A percentile compares a stretch with the other conserved stretches of the same genome.
phyloP scores from a whole-genome alignment of 768 basidiomycete genomes.

The Strobilomyces confusus region DNA sequence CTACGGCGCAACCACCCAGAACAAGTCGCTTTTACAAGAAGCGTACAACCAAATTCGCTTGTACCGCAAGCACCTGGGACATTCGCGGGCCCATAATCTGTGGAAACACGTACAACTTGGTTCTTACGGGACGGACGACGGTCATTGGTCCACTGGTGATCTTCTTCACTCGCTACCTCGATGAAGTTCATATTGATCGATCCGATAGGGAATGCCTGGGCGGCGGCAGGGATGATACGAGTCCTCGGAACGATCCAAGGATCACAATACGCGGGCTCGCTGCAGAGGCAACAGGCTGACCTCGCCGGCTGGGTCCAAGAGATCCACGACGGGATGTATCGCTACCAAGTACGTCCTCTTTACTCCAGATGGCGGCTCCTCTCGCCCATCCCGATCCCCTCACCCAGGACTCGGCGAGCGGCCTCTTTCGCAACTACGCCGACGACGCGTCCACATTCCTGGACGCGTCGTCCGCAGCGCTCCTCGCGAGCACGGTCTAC shows the following conservation, averaged over 20 bases:
- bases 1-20: slow-evolving; percentile 61
- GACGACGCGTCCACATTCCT: slow-evolving; percentile 56
- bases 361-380: not conserved
- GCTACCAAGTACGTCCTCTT: slow-evolving; percentile 44
- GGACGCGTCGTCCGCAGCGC: slow-evolving; percentile 69
- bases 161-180: not conserved
- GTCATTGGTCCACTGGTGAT: slow-evolving; percentile 78
- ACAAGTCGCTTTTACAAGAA: slow-evolving; percentile 54
- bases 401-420: slow-evolving; percentile 8
- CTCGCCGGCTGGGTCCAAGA: slow-evolving; percentile 64
- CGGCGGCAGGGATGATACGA: slow-evolving; percentile 80
- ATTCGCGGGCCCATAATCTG: slow-evolving; percentile 45
- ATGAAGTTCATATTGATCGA: not conserved
- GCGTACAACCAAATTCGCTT: slow-evolving; percentile 70
- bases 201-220: slow-evolving; percentile 78
- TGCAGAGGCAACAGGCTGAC: slow-evolving; percentile 52
- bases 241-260: slow-evolving; percentile 71
- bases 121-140: slow-evolving; percentile 46
- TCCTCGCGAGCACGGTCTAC: slow-evolving; percentile 76
- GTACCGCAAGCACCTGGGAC: slow-evolving; percentile 64
- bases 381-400: not conserved
- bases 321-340: slow-evolving; percentile 72
- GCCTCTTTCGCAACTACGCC: slow-evolving; percentile 67
- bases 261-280: slow-evolving; percentile 48
- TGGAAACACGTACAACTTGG: slow-evolving; percentile 80